Evolutionary conservation across 2,329 filamentous ascomycete species (phyloP).

Genomic region (Trichothecium sympodiale): DNA sequence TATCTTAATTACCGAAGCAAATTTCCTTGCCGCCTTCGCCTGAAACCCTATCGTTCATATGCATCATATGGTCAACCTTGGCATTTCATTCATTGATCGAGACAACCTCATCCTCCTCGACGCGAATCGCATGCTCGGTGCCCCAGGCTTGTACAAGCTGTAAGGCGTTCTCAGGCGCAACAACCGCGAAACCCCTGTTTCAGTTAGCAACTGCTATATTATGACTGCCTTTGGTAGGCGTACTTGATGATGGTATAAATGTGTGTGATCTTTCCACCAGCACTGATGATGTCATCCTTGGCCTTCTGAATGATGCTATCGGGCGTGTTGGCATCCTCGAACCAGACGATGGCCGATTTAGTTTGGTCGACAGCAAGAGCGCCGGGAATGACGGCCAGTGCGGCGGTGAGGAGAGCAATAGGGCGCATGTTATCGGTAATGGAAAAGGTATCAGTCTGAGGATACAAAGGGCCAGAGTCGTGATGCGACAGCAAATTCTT

Average conservation of each 20-base stretch:
- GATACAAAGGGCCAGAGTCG: background rate
- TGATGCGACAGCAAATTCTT: background rate
- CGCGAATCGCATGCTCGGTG: slow-evolving; percentile 29
- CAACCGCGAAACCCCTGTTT: slow-evolving; percentile 64
- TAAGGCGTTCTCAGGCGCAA: slow-evolving; percentile 58
- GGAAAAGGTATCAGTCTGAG: background rate
- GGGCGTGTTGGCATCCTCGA: slow-evolving; percentile 54
- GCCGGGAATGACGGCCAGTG: slow-evolving; percentile 47
- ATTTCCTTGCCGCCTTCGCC: background rate
- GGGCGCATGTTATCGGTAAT: slow-evolving; percentile 47
- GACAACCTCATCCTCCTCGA: slow-evolving; percentile 71
- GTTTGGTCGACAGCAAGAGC: slow-evolving; percentile 52
- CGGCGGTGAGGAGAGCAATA: slow-evolving; percentile 36
- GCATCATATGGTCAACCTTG: background rate
- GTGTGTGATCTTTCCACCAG: slow-evolving; percentile 70
- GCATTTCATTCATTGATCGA: slow-evolving; percentile 20
- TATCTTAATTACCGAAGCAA: slow-evolving; percentile 1
- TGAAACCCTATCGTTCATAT: slow-evolving; percentile 1
- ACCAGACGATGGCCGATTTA: slow-evolving; percentile 71
- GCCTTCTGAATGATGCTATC: slow-evolving; percentile 57
- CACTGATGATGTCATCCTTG: slow-evolving; percentile 57
- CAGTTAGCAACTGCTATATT: slow-evolving; percentile 7
- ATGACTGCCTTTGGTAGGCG: slow-evolving; percentile 14
- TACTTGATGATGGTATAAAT: slow-evolving; percentile 61
- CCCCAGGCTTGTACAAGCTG: slow-evolving; percentile 55